Evolutionary conservation across 352 stramenopile species (phyloP), one percentile per base, ranked within the genome.

Genomic region (Blastocystis sp.): DNA sequence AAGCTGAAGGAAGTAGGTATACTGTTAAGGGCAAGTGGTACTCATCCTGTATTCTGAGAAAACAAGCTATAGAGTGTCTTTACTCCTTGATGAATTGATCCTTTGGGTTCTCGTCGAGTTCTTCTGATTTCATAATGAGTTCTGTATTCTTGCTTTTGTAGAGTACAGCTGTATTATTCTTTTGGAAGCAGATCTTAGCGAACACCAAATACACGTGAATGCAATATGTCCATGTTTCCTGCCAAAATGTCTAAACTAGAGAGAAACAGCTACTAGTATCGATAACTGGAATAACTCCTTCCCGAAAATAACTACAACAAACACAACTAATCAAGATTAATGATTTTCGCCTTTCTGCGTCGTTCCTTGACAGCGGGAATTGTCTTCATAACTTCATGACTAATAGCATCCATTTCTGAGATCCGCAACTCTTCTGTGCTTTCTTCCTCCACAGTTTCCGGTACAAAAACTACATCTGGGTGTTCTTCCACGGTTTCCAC

Each of bases 271-370:
- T 29, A 61, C 41, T n/a, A 5, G n/a, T 29, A 41, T 64, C 3
- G 41, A 37, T 3, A 29, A 55, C 45, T 18, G 34, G 41, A 47
- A 15, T 50, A 47, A 77, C 50, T 66, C 63, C 29, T 75, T 34
- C 41, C 15, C 50, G 11, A 0, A 29, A 29, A 80, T 29, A 20
- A 63, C 43, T 39, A 18, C 34, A 59, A 59, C 50, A n/a, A 11
- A 37, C 23, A 37, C 8, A 7, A 18, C 62, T 62, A 84, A 68
- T 84, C 73, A n/a, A 84, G 53, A 84, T 53, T 84, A 29, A 84
- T 84, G 34, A 84, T 84, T 53, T 84, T 84, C 18, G 55, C 56
- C 8, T 68, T 84, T 26, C 54, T 59, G 5, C 26, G 43, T 29
- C 53, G 64, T 55, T 84, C 73, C 50, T 84, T 84, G 23, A 43